These are phyloP conservation scores for Aspergillus sp. DNA, from an alignment of 2,329 filamentous ascomycete genomes.

Conservation along the genomic window DNA sequence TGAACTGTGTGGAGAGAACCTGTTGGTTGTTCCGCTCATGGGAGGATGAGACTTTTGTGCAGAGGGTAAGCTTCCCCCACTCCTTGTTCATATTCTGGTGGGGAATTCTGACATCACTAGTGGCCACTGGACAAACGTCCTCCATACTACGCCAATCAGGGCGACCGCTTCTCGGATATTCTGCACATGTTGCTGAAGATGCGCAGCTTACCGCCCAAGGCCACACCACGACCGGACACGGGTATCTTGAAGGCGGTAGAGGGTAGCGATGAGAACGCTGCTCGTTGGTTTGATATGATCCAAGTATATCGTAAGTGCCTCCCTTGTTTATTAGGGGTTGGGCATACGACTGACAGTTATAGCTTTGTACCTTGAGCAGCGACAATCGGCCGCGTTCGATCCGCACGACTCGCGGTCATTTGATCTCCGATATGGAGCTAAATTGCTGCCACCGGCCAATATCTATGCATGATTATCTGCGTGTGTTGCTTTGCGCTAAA, in stretches of 20 bases:
- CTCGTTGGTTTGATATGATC: constrained; percentile 36
- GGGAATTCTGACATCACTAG: constrained; percentile 9
- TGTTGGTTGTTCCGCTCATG: constrained; percentile 50
- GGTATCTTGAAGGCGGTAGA: constrained; percentile 33
- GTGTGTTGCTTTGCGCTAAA: neutral
- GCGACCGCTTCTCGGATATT: constrained; percentile 50
- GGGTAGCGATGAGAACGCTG: constrained; percentile 30
- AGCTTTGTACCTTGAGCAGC: constrained; percentile 34
- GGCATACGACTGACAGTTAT: constrained; percentile 2
- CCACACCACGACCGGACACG: constrained; percentile 28
- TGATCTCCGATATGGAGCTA: constrained; percentile 33
- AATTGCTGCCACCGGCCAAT: constrained; percentile 23
- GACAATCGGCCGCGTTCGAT: constrained; percentile 31
- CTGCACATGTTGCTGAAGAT: constrained; percentile 52
- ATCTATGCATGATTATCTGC: constrained; percentile 12
- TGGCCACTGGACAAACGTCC: constrained; percentile 51
- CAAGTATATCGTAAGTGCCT: constrained; percentile 30
- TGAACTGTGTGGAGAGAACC: constrained; percentile 53
- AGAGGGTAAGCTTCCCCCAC: constrained; percentile 21
- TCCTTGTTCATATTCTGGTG: neutral
- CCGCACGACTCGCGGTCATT: constrained; percentile 34
- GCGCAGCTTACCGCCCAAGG: constrained; percentile 41
- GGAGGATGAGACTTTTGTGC: constrained; percentile 36
- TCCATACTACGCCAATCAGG: constrained; percentile 46
- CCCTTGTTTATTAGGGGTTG: neutral